Evolutionary conservation across 768 basidiomycete genomes (phyloP).

Genomic region (Podaxis sp.): DNA sequence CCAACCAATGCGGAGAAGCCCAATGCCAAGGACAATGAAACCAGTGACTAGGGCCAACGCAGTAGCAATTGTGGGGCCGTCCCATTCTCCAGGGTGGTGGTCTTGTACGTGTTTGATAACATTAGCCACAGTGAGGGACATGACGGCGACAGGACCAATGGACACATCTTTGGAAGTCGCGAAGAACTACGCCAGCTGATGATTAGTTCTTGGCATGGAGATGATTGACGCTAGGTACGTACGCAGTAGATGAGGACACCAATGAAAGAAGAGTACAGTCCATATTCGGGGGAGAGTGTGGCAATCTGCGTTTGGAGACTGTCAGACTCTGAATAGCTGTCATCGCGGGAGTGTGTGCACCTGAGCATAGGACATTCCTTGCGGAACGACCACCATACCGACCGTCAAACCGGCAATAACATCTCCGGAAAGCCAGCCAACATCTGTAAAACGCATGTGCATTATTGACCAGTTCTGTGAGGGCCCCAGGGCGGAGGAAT

Average conservation of each 20-base stretch:
- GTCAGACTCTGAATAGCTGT: neutral
- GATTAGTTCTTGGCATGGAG: neutral
- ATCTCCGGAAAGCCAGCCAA: constrained; percentile 84
- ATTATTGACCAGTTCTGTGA: neutral
- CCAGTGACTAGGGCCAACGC: constrained; percentile 84
- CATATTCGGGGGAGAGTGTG: constrained; percentile 81
- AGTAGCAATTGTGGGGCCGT: constrained; percentile 75
- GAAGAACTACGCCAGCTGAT: constrained; percentile 59
- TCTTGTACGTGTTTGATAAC: constrained; percentile 69
- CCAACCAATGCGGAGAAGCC: constrained; percentile 89
- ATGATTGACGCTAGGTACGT: constrained; percentile 23
- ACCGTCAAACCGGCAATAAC: constrained; percentile 90
- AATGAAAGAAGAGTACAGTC: constrained; percentile 92
- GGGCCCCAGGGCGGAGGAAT: neutral
- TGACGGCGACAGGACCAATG: constrained; percentile 99
- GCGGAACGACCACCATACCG: constrained; percentile 93
- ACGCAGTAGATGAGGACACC: constrained; percentile 85
- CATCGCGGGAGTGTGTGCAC: constrained; percentile 30
- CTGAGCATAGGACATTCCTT: constrained; percentile 87
- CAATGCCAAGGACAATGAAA: constrained; percentile 88
- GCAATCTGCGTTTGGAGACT: constrained; percentile 55
- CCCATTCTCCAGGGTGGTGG: constrained; percentile 55
- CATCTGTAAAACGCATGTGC: constrained; percentile 38
- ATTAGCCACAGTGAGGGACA: constrained; percentile 86
- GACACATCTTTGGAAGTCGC: constrained; percentile 98